Base-by-base conservation (phyloP, 2,329 filamentous ascomycete genomes). In the Teratosphaeriaceae sp. region DNA sequence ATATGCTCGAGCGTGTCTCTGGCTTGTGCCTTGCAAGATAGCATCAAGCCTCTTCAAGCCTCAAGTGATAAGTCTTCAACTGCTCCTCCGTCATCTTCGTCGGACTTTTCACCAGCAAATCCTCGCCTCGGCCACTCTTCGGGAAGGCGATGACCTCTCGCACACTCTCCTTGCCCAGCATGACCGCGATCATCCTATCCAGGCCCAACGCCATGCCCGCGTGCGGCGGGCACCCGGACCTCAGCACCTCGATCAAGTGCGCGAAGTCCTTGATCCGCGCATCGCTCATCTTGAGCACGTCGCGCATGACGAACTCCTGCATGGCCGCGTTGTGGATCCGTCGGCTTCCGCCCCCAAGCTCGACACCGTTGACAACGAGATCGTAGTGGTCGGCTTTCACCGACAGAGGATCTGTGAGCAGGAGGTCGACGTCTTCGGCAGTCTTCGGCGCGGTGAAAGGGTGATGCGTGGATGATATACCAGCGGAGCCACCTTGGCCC, bases 121-220 rank as follows among this genome's bases (percentile, higher is more conserved):
- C 92, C 59, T 94, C 85, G 1, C 92, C 89, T 61, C 82, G 88
- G 48, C 88, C 88, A 48, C 80, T 89, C 72, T 98, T 98, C 0
- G 92, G 94, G 59, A 98, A 98, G 0, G 89, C 89, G 64, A 98
- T 96, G 1, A 98, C 90, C 67, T 98, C 90, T 46, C 86, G 74
- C 2, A 98, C 84, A 1, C 84, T 88, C 9, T 84, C 74, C 23
- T 77, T 82, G 1, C 82, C 84, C 18, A 84, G 77, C 72, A 98
- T 77, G 1, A 95, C 70, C 0, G 90, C 84, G 29, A 92, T 74
- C 38, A 98, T 65, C 3, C 92, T 75, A 63, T 98, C 92, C 61
- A 96, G 95, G 0, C 92, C 92, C 13, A 98, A 70, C 0, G 92
- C 92, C 50, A 98, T 84, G 0, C 92, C 92, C 0, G 92, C 89